Evolutionary conservation across 139 green algal species (phyloP), one percentile per base, ranked within the genome.

Genomic region (Chlamydomonas urium): DNA sequence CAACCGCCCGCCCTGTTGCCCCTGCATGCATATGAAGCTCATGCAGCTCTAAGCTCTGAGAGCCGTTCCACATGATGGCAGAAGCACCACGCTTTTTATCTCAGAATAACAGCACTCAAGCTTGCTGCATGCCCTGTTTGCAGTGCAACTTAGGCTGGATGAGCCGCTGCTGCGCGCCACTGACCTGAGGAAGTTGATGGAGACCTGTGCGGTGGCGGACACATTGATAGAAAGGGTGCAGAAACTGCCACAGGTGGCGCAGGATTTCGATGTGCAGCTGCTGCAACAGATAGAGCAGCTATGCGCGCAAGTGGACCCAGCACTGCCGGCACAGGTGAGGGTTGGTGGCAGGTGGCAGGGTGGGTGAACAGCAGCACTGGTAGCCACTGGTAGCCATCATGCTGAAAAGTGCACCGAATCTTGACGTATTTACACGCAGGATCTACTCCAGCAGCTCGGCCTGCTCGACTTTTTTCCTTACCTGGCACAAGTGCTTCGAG

Each of bases 401-500:
- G n/a, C n/a, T n/a, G n/a, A n/a, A n/a, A n/a, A n/a, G n/a, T n/a
- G n/a, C n/a, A n/a, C n/a, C n/a, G n/a, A n/a, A n/a, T n/a, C n/a
- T n/a, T n/a, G n/a, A n/a, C n/a, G n/a, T n/a, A n/a, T n/a, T n/a
- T 36, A n/a, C 60, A 6, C 56, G 53, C 77, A 84, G 77, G 72
- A 81, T 3, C 77, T 73, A 0, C 61, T 87, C 36, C 31, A 73
- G 23, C 74, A 80, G 4, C 66, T 88, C 26, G 88, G 79, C 1
- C 58, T 86, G 2, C 42, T 85, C 21, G 76, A 84, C n/a, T 56
- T 78, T 21, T 83, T 86, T 17, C 83, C 83, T 3, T 86, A 83
- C 77, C 69, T 88, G 28, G 69, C 48, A 8, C 76, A 80, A 75
- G 69, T 73, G 4, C 47, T 80, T n/a, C n/a, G n/a, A 31, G 71